Conservation (phyloP, 1,139 yeast genomes). For the Kazachstania sp. region DNA sequence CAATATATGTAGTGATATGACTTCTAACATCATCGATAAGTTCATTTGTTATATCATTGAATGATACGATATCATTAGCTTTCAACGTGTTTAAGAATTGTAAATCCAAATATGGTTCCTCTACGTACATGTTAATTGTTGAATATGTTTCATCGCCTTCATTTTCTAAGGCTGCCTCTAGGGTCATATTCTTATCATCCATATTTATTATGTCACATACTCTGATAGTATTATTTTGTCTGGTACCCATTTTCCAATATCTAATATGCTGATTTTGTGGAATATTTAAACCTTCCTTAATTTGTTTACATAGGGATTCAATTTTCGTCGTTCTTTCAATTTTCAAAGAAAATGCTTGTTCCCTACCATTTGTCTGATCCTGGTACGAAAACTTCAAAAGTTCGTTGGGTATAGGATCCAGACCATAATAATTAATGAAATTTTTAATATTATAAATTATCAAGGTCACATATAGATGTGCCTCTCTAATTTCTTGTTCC, state of each 20-base stretch:
- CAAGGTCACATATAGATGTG: conserved; percentile 60
- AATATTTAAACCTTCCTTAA: conserved; percentile 42
- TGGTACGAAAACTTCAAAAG: conserved; percentile 39
- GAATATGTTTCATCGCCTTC: conserved; percentile 17
- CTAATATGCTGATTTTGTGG: conserved; percentile 38
- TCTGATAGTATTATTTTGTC: conserved; percentile 69
- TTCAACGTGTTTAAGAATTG: conserved; percentile 14
- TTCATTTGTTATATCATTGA: conserved; percentile 11
- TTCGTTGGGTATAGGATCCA: conserved; percentile 66
- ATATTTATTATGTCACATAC: conserved; percentile 39
- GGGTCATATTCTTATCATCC: conserved; percentile 29
- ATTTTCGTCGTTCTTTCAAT: conserved; percentile 53
- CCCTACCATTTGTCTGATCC: conserved; percentile 38
- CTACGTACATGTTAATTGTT: conserved; percentile 24
- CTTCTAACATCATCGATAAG: conserved; percentile 18
- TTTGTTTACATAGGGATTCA: conserved; percentile 40
- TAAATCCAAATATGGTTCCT: conserved; percentile 29
- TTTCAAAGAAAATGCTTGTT: conserved; percentile 46
- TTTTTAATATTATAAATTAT: conserved; percentile 46
- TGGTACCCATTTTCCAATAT: conserved; percentile 56
- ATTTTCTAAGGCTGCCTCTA: conserved; percentile 40
- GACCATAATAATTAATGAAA: conserved; percentile 57
- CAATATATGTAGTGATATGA: conserved; percentile 8
- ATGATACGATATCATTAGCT: conserved; percentile 6
- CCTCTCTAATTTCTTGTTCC: conserved; percentile 69